Evolutionary conservation across 2,329 filamentous ascomycete genomes (phyloP), one percentile per base, ranked within the genome.

Genomic region (Paraphaeosphaeria sporulosa): DNA sequence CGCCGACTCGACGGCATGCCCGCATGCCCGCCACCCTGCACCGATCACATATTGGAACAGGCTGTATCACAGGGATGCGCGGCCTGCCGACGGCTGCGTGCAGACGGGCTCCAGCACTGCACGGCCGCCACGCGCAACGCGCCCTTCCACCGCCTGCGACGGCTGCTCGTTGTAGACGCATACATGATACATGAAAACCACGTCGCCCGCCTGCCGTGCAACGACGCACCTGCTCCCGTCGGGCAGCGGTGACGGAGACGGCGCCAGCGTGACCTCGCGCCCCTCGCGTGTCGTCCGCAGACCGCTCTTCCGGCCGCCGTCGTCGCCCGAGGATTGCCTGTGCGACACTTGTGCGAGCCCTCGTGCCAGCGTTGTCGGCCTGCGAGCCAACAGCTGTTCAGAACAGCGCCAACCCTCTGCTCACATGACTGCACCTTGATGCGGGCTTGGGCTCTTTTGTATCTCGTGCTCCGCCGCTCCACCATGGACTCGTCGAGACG

Each of bases 341-440:
- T 68, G 61, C 55, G 57, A 59, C 57, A 47, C 60, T 32, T 17
- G 23, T 34, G 51, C 23, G 38, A 53, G 38, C 17, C 38, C 52
- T 64, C 59, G 71, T 70, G 64, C 61, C 59, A 69, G 70, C 65
- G 59, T 70, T 67, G 61, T 70, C 62, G 65, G 66, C 52, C 60
- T 53, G 63, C 60, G 62, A 70, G 60, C 73, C 73, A 75, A 77
- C 72, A 58, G 59, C 43, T 23, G 64, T 57, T 42, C 71, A 65
- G 51, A 64, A 58, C 50, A 53, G 67, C 65, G 55, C 68, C 68
- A 57, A 70, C 67, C 71, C 70, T 50, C 58, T 57, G 46, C 65
- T 71, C 75, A 75, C 73, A 73, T 77, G 75, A 77, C 72, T 65
- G 67, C 53, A 61, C 55, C 42, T 48, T 65, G 52, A 70, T 76